A percentile compares a stretch with the other conserved stretches of the same genome.
Evolutionary conservation across 345 rosid genomes (phyloP).

Genomic region (Nasturtium officinale): DNA sequence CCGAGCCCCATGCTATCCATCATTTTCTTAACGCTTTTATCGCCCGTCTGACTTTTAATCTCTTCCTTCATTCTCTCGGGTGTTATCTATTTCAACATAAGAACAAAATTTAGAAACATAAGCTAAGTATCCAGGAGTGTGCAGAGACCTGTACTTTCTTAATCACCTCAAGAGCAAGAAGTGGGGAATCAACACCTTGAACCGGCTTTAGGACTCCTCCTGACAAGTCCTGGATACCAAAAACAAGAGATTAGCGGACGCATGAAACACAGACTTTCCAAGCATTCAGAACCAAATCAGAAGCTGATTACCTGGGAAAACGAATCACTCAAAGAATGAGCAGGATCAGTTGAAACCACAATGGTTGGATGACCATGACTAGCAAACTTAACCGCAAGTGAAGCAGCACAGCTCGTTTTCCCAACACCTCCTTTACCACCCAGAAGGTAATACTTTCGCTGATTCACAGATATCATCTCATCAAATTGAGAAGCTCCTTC

Average conservation of each 20-base stretch:
- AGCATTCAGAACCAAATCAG: slow-evolving; percentile 17
- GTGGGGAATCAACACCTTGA: slow-evolving; percentile 70
- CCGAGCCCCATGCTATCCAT: slow-evolving; percentile 85
- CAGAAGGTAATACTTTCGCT: slow-evolving; percentile 64
- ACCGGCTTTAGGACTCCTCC: slow-evolving; percentile 71
- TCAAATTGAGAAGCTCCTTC: slow-evolving; percentile 52
- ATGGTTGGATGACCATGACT: slow-evolving; percentile 77
- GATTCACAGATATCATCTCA: slow-evolving; percentile 54
- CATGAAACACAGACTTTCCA: neutral
- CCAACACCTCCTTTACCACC: slow-evolving; percentile 93
- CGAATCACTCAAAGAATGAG: slow-evolving; percentile 84
- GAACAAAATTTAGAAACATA: slow-evolving; percentile 21
- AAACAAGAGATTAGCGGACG: slow-evolving; percentile 8
- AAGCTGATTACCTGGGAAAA: slow-evolving; percentile 57
- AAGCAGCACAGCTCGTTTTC: slow-evolving; percentile 88
- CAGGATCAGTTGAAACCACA: slow-evolving; percentile 85
- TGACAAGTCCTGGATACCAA: slow-evolving; percentile 57
- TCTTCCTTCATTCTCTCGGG: slow-evolving; percentile 71
- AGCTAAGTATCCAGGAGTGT: slow-evolving; percentile 3
- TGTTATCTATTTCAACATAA: slow-evolving; percentile 51
- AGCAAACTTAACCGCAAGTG: slow-evolving; percentile 84
- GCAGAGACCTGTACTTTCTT: neutral
- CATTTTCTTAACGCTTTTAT: slow-evolving; percentile 56
- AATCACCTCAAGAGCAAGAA: slow-evolving; percentile 75
- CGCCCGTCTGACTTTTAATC: slow-evolving; percentile 51